These are phyloP conservation scores for Ceratocystis harringtonii DNA, from an alignment of 2,329 filamentous ascomycete genomes.

Conservation along the genomic window DNA sequence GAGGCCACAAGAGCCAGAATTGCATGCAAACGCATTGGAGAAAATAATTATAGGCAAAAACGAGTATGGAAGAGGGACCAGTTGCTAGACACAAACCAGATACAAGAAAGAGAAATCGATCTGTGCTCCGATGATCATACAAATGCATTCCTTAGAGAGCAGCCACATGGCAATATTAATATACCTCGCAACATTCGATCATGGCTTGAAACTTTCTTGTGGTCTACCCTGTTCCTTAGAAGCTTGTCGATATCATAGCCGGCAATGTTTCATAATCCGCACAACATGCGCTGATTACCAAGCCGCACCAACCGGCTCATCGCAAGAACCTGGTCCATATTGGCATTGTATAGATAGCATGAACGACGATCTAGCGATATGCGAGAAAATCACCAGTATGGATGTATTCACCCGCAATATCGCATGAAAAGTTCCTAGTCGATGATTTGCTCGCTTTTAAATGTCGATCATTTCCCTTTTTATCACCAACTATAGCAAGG, in stretches of 20 bases:
- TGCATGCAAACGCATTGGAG: constrained; percentile 6
- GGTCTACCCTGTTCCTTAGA: not conserved
- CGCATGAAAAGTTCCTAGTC: not conserved
- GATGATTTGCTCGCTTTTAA: constrained; percentile 7
- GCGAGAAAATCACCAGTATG: not conserved
- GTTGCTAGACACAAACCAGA: not conserved
- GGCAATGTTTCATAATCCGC: not conserved
- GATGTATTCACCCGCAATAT: not conserved
- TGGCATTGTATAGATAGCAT: not conserved
- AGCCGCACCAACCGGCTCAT: constrained; percentile 2
- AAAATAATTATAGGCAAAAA: not conserved
- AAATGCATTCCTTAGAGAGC: not conserved
- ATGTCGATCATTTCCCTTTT: not conserved
- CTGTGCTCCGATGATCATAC: not conserved
- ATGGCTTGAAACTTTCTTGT: not conserved
- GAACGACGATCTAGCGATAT: not conserved
- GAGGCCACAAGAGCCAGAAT: constrained; percentile 9
- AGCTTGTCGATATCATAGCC: not conserved
- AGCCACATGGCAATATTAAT: not conserved
- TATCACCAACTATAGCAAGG: not conserved
- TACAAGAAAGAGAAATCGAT: not conserved
- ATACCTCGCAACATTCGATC: not conserved
- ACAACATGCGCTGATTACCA: not conserved
- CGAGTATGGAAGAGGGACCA: not conserved
- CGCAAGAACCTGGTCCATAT: not conserved